Conservation (phyloP, 108 stramenopile species). For the Hondaea fermentalgiana region DNA sequence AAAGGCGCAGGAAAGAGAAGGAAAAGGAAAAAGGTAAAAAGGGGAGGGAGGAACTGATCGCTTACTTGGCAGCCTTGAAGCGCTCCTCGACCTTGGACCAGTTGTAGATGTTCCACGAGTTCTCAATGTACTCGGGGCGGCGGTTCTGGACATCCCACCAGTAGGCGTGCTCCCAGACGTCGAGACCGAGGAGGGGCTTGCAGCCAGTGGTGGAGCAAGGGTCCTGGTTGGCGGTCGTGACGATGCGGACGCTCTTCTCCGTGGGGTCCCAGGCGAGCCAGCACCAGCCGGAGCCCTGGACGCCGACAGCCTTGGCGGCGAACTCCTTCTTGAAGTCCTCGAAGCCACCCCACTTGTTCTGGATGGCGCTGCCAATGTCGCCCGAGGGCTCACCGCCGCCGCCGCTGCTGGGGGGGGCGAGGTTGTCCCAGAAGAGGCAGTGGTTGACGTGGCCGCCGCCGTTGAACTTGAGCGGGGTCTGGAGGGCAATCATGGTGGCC, state of each 20-base stretch:
- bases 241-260: constrained; percentile 64
- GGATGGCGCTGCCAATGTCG: constrained; percentile 55
- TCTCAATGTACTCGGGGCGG: constrained; percentile 87
- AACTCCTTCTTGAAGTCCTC: constrained; percentile 75
- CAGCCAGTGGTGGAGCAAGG: constrained; percentile 95
- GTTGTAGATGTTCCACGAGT: constrained; percentile 87
- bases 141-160: constrained; percentile 97
- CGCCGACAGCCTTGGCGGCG: constrained; percentile 67
- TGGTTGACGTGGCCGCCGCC: constrained; percentile 98
- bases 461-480: constrained; percentile 71
- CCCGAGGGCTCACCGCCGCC: constrained; percentile 73
- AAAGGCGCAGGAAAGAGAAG: too few species aligned
- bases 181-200: constrained; percentile 90
- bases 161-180: constrained; percentile 99
- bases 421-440: constrained; percentile 92
- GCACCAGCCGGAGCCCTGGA: constrained; percentile 98
- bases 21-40: too few species aligned
- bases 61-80: constrained; percentile 43
- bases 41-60: too few species aligned
- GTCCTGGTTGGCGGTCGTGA: constrained; percentile 88
- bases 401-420: constrained; percentile 75
- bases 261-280: constrained; percentile 86
- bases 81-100: constrained; percentile 85
- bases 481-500: constrained; percentile 25
- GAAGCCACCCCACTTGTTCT: constrained; percentile 65